Percentiles rank a stretch among this genome's conserved stretches.
phyloP scores from a whole-genome alignment of 2,329 filamentous ascomycete species.

The Fusarium sp. region DNA sequence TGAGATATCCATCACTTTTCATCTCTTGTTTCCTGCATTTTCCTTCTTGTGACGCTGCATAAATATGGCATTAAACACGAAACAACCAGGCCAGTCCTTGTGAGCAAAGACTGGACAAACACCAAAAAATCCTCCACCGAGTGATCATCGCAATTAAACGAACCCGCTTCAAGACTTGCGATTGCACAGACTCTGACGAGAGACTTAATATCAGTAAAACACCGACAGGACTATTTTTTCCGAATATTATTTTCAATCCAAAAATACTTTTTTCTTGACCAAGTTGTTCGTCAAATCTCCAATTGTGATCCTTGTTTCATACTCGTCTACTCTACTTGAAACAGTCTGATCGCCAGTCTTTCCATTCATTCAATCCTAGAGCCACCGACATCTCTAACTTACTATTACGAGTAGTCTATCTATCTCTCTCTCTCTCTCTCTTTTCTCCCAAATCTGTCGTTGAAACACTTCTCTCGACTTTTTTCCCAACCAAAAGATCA shows the following conservation, averaged over 20 bases:
- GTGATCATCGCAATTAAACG: slow-evolving; percentile 25
- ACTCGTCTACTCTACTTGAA: slow-evolving; percentile 41
- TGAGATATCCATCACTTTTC: neutral
- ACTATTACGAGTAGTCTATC: neutral
- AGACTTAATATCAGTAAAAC: neutral
- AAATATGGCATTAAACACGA: slow-evolving; percentile 20
- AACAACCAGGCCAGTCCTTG: slow-evolving; percentile 12
- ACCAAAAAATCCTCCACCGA: slow-evolving; percentile 19
- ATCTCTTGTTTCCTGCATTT: neutral
- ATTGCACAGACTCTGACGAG: neutral
- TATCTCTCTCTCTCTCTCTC: neutral
- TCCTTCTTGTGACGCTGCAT: slow-evolving; percentile 5
- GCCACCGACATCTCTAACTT: neutral
- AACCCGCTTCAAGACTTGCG: neutral
- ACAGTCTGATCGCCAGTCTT: slow-evolving; percentile 29
- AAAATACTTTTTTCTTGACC: neutral
- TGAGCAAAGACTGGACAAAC: slow-evolving; percentile 28
- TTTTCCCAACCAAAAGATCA: neutral
- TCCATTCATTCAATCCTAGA: neutral
- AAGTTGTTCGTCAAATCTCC: neutral
- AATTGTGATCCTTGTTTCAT: slow-evolving; percentile 24
- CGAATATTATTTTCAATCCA: neutral
- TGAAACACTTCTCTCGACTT: neutral
- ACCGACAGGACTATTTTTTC: neutral
- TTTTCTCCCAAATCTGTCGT: neutral